Conservation (phyloP, 345 rosid genomes). For the Bretschneidera sinensis region DNA sequence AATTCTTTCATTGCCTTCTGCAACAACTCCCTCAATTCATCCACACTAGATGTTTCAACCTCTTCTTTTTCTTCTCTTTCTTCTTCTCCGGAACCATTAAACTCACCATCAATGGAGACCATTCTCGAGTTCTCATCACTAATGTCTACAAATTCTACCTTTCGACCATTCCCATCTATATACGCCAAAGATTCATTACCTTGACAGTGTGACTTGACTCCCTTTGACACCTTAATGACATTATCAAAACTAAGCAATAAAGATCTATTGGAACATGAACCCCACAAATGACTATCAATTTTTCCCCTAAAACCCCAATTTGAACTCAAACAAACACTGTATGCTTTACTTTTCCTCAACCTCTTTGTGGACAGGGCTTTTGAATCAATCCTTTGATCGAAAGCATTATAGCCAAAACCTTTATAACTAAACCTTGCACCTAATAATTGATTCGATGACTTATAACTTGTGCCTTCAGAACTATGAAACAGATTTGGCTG, state of each 20-base stretch:
- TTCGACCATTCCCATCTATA: conserved; percentile 50
- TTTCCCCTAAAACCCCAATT: conserved; percentile 28
- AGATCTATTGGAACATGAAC: conserved; percentile 22
- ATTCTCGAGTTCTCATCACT: conserved; percentile 28
- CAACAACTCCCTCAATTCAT: conserved; percentile 55
- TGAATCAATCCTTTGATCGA: conserved; percentile 25
- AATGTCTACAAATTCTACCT: conserved; percentile 36
- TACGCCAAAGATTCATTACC: conserved; percentile 58
- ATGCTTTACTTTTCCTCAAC: conserved; percentile 22
- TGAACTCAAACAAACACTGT: conserved; percentile 27
- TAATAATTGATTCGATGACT: conserved; percentile 23
- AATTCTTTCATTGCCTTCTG: conserved; percentile 58
- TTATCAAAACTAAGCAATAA: conserved; percentile 22
- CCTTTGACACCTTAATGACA: conserved; percentile 25
- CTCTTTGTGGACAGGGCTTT: conserved; percentile 21
- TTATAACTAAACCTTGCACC: conserved; percentile 33
- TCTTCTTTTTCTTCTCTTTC: conserved; percentile 34
- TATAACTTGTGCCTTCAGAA: conserved; percentile 28
- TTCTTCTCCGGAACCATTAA: conserved; percentile 24
- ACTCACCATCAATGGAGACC: conserved; percentile 26
- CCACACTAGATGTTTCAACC: conserved; percentile 37
- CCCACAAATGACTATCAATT: conserved; percentile 23
- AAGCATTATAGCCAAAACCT: conserved; percentile 28
- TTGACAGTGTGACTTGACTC: conserved; percentile 43
- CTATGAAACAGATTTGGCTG: conserved; percentile 33